Conservation (phyloP, 129 eudicot species). For the Cynara cardunculus region DNA sequence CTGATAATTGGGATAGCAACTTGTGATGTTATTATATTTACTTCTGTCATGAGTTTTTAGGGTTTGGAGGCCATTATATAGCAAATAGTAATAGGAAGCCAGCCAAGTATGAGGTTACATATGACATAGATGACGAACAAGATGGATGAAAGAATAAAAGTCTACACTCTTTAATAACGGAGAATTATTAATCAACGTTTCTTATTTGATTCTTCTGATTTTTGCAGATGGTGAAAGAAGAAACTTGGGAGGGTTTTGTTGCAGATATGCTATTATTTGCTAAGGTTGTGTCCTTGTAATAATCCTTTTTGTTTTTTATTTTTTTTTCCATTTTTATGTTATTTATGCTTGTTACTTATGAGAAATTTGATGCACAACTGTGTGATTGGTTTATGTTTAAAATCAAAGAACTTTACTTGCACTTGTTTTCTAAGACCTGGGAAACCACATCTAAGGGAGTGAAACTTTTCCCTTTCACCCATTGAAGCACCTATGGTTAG, state of each 20-base stretch:
- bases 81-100: neutral
- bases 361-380: neutral
- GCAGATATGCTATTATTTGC: conserved; percentile 64
- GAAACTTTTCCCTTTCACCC: neutral
- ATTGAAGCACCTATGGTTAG: neutral
- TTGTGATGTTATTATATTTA: neutral
- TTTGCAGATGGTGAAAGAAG: conserved; percentile 74
- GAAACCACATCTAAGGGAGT: no score
- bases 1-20: neutral
- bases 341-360: neutral
- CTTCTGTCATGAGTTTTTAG: neutral
- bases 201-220: neutral
- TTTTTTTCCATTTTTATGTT: neutral
- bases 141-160: neutral
- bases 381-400: neutral
- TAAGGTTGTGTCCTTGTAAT: conserved; percentile 44
- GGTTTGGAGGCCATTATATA: neutral
- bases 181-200: neutral
- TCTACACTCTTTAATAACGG: neutral
- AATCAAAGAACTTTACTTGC: neutral
- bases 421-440: no score
- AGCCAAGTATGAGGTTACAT: neutral
- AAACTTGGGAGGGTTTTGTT: conserved; percentile 87
- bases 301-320: neutral
- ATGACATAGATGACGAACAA: neutral